Base-by-base conservation (phyloP, 140 eudicot genomes). In the Bidens hawaiensis region DNA sequence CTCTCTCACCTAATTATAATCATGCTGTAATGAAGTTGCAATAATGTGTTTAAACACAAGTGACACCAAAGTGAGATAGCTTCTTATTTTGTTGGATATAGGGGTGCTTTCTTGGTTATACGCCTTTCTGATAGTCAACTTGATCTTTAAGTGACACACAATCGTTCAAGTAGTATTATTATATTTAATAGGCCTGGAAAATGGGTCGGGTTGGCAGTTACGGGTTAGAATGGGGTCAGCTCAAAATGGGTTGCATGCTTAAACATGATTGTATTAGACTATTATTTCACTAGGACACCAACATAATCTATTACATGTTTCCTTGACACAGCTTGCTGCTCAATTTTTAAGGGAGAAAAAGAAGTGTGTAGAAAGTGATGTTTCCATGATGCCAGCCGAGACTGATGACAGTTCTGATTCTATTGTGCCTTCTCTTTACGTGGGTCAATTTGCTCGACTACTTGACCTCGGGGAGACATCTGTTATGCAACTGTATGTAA, bases 391-490 rank as follows among this genome's bases (percentile, higher is more conserved):
- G 79, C 84, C 84, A 4, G 86, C 42, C 43, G 86, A 78, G 52
- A 50, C 74, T 57, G 89, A 87, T 51, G 93, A 62, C 51, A 83
- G 62, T 59, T 74, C 79, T 18, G 96, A 93, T 49, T 88, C 95
- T 65, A 85, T 93, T 9, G 81, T 75, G 24, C 90, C 95, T 74
- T 79, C 95, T 62, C 78, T 52, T 61, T 88, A 85, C 57, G 85
- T 87, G 69, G 99, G 99, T 54, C 99, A 93, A 65, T 88, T 74
- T 75, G 86, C 84, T 53, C 80, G 83, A 60, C 79, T 93, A 74
- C 89, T 88, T 43, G 99, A 93, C 71, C 83, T 76, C 1, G 88
- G 81, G 48, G 87, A 79, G n/a, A 62, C 88, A 23, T 76, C 68
- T 60, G 72, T 71, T 24, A 78, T 85, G 95, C 94, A 80, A 40